phyloP scores from a whole-genome alignment of 2,329 filamentous ascomycete genomes.

The Aspergillus sp. region DNA sequence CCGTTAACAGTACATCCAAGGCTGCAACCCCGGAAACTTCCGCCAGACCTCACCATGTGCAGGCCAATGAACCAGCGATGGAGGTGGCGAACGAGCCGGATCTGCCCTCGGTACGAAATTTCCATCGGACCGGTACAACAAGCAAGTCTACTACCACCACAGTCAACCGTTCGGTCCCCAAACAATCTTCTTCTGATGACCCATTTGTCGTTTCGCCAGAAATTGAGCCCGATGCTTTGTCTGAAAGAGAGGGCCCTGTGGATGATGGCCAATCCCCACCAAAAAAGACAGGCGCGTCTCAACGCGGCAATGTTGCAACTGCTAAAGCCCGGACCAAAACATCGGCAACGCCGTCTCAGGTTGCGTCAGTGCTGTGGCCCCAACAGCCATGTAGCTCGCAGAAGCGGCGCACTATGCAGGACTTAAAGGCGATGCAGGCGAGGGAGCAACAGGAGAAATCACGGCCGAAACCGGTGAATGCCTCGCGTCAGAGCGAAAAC shows the following conservation, averaged over 20 bases:
- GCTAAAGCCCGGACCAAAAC: neutral
- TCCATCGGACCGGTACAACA: neutral
- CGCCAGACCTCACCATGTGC: neutral
- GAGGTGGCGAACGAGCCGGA: neutral
- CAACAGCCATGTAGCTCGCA: neutral
- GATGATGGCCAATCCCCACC: neutral
- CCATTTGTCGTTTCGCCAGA: constrained; percentile 6
- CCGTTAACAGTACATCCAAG: too few relatives aligned
- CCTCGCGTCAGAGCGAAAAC: neutral
- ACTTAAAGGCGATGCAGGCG: constrained; percentile 4
- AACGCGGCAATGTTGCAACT: neutral
- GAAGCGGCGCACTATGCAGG: constrained; percentile 5
- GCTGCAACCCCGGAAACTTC: neutral
- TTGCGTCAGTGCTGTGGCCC: neutral
- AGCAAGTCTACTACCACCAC: neutral
- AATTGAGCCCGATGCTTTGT: constrained; percentile 6
- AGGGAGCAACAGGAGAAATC: constrained; percentile 9
- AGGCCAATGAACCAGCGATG: too few relatives aligned
- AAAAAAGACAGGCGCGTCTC: neutral
- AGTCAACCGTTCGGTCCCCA: neutral
- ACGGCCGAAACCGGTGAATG: neutral
- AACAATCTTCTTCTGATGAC: constrained; percentile 1
- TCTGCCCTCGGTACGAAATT: neutral
- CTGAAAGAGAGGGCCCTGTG: neutral
- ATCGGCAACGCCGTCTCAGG: neutral